Evolutionary conservation across 768 basidiomycete species (phyloP), one percentile per base, ranked within the genome.

Genomic region (Cystobasidium onofrii): DNA sequence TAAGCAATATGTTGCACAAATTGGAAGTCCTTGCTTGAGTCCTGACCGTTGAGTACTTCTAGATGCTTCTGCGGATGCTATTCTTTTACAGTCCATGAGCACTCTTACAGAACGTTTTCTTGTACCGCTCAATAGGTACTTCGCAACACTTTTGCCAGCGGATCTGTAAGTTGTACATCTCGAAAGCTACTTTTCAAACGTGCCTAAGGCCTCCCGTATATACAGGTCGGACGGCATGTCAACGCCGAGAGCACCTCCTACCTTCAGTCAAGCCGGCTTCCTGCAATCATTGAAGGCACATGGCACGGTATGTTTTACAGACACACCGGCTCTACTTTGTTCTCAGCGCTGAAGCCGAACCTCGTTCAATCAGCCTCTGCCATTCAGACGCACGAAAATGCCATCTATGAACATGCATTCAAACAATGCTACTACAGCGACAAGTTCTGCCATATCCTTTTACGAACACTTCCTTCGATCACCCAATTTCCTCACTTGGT

Each of bases 51-150:
- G 25, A 31, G 39, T 34, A 43, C 62, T 25, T 23, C 18, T 65
- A 78, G 79, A 78, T 57, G 43, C 76, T 9, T 85, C 85, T 46
- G 86, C 86, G 80, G 82, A 83, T 73, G 78, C 78, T 0, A 75
- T 78, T 10, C 33, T 91, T 85, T 66, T 85, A 87, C 65, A 85
- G 82, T 60, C 27, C 67, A 82, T 54, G 83, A 74, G 74, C 64
- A 50, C 34, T 2, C 70, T 75, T n/a, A 72, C 52, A 25, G 44
- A 89, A 23, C 88, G 88, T 67, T 84, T 98, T 75, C 86, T 97
- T 25, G 88, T 90, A 1, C 95, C 95, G 0, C 85, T 98, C 3
- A 88, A 94, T 77, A 87, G 94, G 76, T 97, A 97, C 83, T 87
- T 97, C 50, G 89, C 90, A 74, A 88, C 89, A 0, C 85, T 94